Evolutionary conservation across 768 basidiomycete species (phyloP), one percentile per base, ranked within the genome.

Genomic region (Boletus tylopilopsis): DNA sequence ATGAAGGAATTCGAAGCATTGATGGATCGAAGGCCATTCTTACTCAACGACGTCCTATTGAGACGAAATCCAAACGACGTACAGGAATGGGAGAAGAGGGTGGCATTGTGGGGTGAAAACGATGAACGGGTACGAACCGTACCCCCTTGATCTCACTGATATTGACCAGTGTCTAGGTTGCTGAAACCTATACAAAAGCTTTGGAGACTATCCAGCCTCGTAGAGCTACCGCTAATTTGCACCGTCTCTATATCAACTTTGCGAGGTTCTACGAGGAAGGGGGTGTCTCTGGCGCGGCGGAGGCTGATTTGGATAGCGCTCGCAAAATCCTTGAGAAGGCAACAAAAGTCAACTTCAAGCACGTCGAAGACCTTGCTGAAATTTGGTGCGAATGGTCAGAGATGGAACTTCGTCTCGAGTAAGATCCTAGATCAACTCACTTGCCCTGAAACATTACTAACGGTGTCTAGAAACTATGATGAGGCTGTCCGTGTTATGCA

Each of bases 361-460:
- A 81, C n/a, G 94, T 99, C 10, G 95, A 99, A 64, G 96, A 99
- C 61, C 77, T 99, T 21, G 96, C 96, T 0, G 96, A 98, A 67
- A 81, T 97, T 13, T 99, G 96, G 96, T 97, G 94, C 61, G 96
- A 98, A 71, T 98, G 96, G 95, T 84, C 96, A 7, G 96, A 99
- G 70, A 84, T 98, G 87, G 96, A 99, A 66, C 77, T 98, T 42
- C 83, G 95, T 36, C 87, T 94, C 42, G 94, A 95, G 94, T 94
- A 71, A 60, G 90, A 77, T 6, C 4, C 27, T 13, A 36, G n/a
- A 16, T 54, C 23, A 24, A 35, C 6, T 32, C 41, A 25, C 16
- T 12, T 43, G 2, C 18, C 13, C 8, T 37, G 49, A 32, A n/a
- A n/a, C 39, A 13, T 13, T 46, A 24, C 59, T 66, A 7, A 67